Evolutionary conservation across 2,329 filamentous ascomycete genomes (phyloP).

Genomic region (Helotiales sp.): DNA sequence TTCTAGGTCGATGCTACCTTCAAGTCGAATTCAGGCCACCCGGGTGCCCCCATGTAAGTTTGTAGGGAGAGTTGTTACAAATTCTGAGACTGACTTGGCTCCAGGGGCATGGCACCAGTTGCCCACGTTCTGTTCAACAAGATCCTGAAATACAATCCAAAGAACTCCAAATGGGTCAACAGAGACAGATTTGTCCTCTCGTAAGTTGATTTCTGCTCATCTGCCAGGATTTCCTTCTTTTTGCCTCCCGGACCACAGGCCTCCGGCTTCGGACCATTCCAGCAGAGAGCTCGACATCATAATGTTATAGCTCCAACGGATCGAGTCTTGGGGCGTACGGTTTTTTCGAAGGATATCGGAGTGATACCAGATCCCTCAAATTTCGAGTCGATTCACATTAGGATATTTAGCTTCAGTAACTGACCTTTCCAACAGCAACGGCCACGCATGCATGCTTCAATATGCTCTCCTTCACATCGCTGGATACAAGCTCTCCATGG

Average conservation of each 20-base stretch:
- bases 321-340: not conserved
- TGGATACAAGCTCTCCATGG: constrained; percentile 83
- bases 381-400: not conserved
- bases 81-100: constrained; percentile 42
- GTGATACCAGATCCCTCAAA: not conserved
- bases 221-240: not conserved
- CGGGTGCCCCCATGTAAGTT: constrained; percentile 92
- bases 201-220: constrained; percentile 62
- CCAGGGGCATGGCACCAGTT: constrained; percentile 83
- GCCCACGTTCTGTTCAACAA: constrained; percentile 98
- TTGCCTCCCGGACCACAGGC: not conserved
- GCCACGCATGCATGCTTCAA: constrained; percentile 99
- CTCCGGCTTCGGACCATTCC: not conserved
- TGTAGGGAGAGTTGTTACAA: not conserved
- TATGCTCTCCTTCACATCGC: constrained; percentile 98
- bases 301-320: not conserved
- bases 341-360: not conserved
- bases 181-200: constrained; percentile 98
- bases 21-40: constrained; percentile 96
- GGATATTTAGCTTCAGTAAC: not conserved
- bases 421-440: constrained; percentile 69
- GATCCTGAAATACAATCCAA: constrained; percentile 99
- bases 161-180: constrained; percentile 97
- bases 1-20: constrained; percentile 93
- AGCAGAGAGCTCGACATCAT: not conserved